Percentiles rank a stretch among this genome's conserved stretches.
These are phyloP conservation scores for Hyaloscypha finlandica DNA, from an alignment of 495 filamentous ascomycete genomes.

Conservation along the genomic window DNA sequence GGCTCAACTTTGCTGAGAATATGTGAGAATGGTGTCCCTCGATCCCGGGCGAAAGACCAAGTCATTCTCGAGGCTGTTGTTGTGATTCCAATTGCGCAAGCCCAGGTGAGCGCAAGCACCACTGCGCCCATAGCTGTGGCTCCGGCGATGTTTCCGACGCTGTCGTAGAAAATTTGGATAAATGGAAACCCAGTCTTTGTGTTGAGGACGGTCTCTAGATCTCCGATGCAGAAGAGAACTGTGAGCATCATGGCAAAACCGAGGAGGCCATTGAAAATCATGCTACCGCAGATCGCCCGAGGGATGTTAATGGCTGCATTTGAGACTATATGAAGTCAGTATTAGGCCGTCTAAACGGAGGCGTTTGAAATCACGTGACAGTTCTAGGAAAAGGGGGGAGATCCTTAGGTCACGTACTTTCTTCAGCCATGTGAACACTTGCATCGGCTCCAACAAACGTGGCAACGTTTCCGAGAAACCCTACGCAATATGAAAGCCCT, in stretches of 20 bases:
- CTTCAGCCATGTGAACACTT: conserved; percentile 42
- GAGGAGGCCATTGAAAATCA: conserved; percentile 46
- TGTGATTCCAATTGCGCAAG: conserved; percentile 15
- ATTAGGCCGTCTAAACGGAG: neutral
- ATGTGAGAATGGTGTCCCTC: conserved; percentile 46
- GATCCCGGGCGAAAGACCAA: conserved; percentile 57
- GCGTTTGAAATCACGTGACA: neutral
- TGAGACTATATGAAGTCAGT: conserved; percentile 28
- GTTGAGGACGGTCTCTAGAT: conserved; percentile 39
- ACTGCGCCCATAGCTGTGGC: conserved; percentile 32
- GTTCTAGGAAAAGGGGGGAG: neutral
- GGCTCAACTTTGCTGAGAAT: conserved; percentile 36
- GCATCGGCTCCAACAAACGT: conserved; percentile 33
- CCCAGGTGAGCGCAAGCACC: conserved; percentile 22
- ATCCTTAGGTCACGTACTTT: conserved; percentile 23
- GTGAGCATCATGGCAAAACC: conserved; percentile 48
- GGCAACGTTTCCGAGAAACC: conserved; percentile 21
- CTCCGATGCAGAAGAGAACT: conserved; percentile 46
- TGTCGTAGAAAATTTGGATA: conserved; percentile 45
- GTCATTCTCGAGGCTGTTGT: conserved; percentile 50
- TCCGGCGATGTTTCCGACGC: conserved; percentile 34
- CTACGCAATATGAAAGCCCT: conserved; percentile 42
- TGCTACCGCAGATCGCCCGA: conserved; percentile 42
- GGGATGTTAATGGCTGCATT: conserved; percentile 47
- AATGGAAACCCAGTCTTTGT: conserved; percentile 48